These are phyloP conservation scores for Lachancea lanzarotensis DNA, from an alignment of 805 yeast species.

Conservation along the genomic window DNA sequence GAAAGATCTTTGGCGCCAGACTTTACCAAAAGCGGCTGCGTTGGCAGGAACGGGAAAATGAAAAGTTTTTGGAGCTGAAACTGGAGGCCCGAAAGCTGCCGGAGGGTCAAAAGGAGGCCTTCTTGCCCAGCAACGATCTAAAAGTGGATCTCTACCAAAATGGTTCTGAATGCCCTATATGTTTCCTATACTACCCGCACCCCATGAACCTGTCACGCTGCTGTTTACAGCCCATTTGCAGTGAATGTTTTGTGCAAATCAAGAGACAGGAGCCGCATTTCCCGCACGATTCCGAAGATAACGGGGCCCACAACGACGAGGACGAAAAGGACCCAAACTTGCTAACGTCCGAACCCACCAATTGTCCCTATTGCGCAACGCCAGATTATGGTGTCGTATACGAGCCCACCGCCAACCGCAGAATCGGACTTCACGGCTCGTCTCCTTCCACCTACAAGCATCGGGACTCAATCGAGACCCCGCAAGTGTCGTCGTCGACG, in stretches of 20 bases:
- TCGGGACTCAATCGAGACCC: too few species aligned
- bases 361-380: constrained; percentile 91
- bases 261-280: constrained; percentile 86
- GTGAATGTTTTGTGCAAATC: constrained; percentile 95
- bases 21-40: constrained; percentile 35
- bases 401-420: constrained; percentile 49
- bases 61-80: constrained; percentile 50
- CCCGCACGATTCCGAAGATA: constrained; percentile 60
- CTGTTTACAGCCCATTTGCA: constrained; percentile 88
- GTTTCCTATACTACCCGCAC: constrained; percentile 80
- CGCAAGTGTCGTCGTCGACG: background rate
- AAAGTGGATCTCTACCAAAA: constrained; percentile 56
- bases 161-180: constrained; percentile 86
- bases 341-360: constrained; percentile 78
- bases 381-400: constrained; percentile 80
- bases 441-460: constrained; percentile 40
- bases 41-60: constrained; percentile 55
- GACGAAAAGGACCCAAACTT: constrained; percentile 46
- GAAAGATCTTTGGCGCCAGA: constrained; percentile 30
- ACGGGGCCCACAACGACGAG: constrained; percentile 30
- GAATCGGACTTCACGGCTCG: constrained; percentile 51
- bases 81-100: constrained; percentile 35
- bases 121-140: constrained; percentile 36
- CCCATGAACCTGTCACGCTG: constrained; percentile 76
- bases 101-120: constrained; percentile 38